Evolutionary conservation across 768 basidiomycete species (phyloP).

Genomic region (Tephrocybe sp.): DNA sequence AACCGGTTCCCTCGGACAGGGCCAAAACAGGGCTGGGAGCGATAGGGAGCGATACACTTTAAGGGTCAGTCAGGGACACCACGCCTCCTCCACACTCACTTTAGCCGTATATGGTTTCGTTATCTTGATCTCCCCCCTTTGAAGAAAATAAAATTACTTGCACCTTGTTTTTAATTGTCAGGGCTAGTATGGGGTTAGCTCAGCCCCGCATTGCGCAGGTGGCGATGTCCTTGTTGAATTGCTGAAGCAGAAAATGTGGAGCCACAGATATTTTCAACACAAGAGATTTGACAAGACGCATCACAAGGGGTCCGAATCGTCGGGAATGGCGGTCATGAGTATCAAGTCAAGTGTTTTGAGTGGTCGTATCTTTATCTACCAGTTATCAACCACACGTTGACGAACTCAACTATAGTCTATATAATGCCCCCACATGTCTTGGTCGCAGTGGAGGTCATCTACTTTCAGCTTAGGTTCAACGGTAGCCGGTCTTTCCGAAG

Average conservation of each 20-base stretch:
- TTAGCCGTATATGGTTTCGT: constrained; percentile 1
- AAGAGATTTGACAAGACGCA: too few relatives aligned
- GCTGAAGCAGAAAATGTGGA: background rate
- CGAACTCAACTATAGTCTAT: too few relatives aligned
- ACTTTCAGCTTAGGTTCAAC: background rate
- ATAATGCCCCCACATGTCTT: background rate
- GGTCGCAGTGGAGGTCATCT: background rate
- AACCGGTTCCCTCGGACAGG: constrained; percentile 12
- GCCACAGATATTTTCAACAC: too few relatives aligned
- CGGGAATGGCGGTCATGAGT: too few relatives aligned
- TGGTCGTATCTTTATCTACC: too few relatives aligned
- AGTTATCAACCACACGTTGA: too few relatives aligned
- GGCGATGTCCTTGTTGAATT: constrained; percentile 1
- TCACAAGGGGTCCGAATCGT: too few relatives aligned
- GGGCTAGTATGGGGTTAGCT: too few relatives aligned
- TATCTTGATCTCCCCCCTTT: background rate
- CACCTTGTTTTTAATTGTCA: background rate
- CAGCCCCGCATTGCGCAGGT: background rate
- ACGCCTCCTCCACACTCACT: background rate
- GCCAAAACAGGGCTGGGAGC: constrained; percentile 3
- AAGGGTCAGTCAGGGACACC: background rate
- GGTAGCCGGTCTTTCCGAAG: background rate
- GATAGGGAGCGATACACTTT: background rate
- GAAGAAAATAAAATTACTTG: background rate
- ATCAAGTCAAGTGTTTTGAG: too few relatives aligned